These are phyloP conservation scores for Gilbertella persicaria DNA, from an alignment of 371 early-diverging fungal genomes.

Conservation along the genomic window DNA sequence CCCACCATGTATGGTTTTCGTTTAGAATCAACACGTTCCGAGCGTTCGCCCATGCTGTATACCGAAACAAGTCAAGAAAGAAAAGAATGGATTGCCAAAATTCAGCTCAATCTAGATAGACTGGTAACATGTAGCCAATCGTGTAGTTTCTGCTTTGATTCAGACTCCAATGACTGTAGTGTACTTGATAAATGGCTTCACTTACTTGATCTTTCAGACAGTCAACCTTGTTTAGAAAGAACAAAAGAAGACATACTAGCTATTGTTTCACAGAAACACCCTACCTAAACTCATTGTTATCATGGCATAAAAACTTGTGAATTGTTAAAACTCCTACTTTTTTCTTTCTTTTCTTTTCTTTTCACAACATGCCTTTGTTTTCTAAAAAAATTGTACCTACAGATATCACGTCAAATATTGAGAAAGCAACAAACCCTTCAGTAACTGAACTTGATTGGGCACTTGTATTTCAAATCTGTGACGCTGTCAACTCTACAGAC, in stretches of 20 bases:
- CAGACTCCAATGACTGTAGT: not conserved
- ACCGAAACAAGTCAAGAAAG: slow-evolving; percentile 15
- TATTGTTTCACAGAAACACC: no score
- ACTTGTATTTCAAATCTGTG: slow-evolving; percentile 44
- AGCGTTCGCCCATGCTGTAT: slow-evolving; percentile 17
- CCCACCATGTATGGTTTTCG: slow-evolving; percentile 3
- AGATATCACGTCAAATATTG: slow-evolving; percentile 41
- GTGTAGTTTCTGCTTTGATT: not conserved
- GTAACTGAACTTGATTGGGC: slow-evolving; percentile 43
- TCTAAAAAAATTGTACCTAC: slow-evolving; percentile 48
- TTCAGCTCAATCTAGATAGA: no score
- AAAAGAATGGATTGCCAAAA: no score
- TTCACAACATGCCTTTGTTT: slow-evolving; percentile 32
- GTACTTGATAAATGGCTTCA: not conserved
- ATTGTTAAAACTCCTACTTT: slow-evolving; percentile 8
- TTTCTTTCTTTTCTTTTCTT: slow-evolving; percentile 6
- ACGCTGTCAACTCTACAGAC: slow-evolving; percentile 39
- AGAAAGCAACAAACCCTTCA: slow-evolving; percentile 29
- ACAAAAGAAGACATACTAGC: slow-evolving; percentile 2
- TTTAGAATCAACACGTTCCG: slow-evolving; percentile 17
- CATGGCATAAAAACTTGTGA: no score
- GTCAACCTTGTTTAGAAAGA: slow-evolving; percentile 7
- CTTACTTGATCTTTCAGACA: not conserved
- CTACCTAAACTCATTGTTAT: no score
- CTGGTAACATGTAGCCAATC: not conserved